These are phyloP conservation scores for Penicillium cosmopolitanum DNA, from an alignment of 495 filamentous ascomycete genomes.

Conservation along the genomic window DNA sequence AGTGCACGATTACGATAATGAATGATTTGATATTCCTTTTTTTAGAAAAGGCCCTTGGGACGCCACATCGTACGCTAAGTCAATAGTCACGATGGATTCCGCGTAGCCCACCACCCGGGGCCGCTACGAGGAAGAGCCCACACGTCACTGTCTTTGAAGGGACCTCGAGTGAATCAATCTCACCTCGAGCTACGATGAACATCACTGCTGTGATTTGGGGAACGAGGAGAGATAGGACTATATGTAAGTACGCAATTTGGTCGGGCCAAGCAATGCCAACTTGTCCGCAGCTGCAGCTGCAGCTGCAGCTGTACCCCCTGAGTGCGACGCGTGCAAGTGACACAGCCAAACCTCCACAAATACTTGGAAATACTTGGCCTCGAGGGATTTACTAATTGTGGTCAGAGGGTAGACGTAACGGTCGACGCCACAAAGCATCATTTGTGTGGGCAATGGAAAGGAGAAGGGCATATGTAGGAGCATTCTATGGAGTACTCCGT, in stretches of 20 bases:
- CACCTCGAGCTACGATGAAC: no score
- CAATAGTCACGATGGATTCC: not conserved
- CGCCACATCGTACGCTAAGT: not conserved
- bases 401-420: not conserved
- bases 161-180: no score
- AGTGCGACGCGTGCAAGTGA: not conserved
- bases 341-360: not conserved
- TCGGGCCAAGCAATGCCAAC: not conserved
- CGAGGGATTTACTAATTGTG: not conserved
- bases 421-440: not conserved
- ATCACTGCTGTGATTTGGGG: no score
- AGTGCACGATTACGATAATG: constrained; percentile 1
- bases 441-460: no score
- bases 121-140: not conserved
- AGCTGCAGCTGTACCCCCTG: not conserved
- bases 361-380: no score
- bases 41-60: not conserved
- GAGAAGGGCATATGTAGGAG: no score
- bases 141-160: no score
- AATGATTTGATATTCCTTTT: constrained; percentile 1
- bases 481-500: no score
- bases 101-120: not conserved
- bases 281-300: not conserved
- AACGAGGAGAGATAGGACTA: no score
- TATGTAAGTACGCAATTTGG: no score